phyloP scores from a whole-genome alignment of 1,284 basidiomycete genomes.

The Phylloboletellus chloephorus region DNA sequence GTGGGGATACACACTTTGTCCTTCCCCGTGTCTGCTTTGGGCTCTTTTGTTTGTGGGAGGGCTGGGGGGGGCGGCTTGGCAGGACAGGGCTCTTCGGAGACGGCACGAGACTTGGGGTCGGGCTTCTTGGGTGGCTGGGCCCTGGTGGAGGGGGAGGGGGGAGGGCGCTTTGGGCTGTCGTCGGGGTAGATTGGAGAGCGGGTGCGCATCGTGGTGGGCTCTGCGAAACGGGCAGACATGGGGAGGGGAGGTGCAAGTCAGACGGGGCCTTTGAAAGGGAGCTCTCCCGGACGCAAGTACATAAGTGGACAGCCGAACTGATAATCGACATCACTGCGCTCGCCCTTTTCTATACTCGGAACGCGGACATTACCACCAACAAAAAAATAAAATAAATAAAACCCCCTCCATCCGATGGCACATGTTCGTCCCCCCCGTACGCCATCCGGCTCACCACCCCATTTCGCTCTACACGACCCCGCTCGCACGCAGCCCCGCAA shows the following conservation, averaged over 20 bases:
- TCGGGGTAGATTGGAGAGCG: constrained; percentile 31
- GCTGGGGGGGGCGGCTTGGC: too few species aligned
- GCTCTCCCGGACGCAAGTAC: constrained; percentile 24
- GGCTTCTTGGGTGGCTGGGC: constrained; percentile 29
- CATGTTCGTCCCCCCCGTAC: constrained; percentile 20
- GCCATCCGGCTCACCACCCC: constrained; percentile 16
- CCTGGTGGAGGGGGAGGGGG: constrained; percentile 32
- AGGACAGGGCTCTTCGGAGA: constrained; percentile 27
- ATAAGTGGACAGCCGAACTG: constrained; percentile 30
- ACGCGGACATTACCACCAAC: constrained; percentile 16
- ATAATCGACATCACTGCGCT: constrained; percentile 29
- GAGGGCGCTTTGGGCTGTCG: constrained; percentile 27
- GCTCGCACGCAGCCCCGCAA: constrained; percentile 47
- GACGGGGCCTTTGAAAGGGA: constrained; percentile 19
- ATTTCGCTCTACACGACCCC: constrained; percentile 45
- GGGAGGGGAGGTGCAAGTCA: constrained; percentile 20
- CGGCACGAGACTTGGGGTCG: constrained; percentile 29
- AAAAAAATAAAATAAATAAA: too few species aligned
- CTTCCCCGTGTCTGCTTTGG: too few species aligned
- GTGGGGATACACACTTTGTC: too few species aligned
- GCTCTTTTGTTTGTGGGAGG: too few species aligned
- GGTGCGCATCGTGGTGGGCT: constrained; percentile 28
- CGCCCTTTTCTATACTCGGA: constrained; percentile 21
- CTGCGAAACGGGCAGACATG: constrained; percentile 31
- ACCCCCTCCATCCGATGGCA: constrained; percentile 26